phyloP scores from a whole-genome alignment of 441 rosid genomes.

The Pelargonium cotyledonis region DNA sequence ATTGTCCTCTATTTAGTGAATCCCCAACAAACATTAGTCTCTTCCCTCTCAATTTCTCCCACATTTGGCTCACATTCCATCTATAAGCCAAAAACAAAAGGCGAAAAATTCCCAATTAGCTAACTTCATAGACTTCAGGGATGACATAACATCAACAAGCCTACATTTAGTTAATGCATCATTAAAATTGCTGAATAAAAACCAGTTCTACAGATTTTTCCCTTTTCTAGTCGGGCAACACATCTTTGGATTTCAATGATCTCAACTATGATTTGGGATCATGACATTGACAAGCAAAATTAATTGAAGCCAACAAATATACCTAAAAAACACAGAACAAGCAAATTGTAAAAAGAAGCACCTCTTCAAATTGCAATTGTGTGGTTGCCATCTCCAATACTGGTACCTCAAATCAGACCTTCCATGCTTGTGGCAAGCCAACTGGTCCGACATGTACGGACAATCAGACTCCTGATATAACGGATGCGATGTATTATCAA shows the following conservation, averaged over 20 bases:
- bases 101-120: not conserved
- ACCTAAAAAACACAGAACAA: too few species aligned
- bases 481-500: constrained; percentile 63
- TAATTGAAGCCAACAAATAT: not conserved
- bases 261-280: not conserved
- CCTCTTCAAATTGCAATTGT: constrained; percentile 76
- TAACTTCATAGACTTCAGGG: not conserved
- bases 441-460: constrained; percentile 94
- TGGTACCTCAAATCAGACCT: constrained; percentile 71
- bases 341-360: constrained; percentile 7
- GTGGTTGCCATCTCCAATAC: constrained; percentile 96
- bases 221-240: not conserved
- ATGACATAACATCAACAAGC: not conserved
- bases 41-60: constrained; percentile 96
- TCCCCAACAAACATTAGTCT: constrained; percentile 96
- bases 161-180: constrained; percentile 4
- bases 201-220: not conserved
- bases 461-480: constrained; percentile 71
- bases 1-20: constrained; percentile 89
- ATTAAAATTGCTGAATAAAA: not conserved
- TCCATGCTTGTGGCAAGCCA: constrained; percentile 94
- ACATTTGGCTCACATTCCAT: constrained; percentile 76
- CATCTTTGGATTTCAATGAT: not conserved
- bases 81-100: constrained; percentile 28
- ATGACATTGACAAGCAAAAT: not conserved